These are phyloP conservation scores for Lichtheimia corymbifera DNA, from an alignment of 371 early-diverging fungal genomes.

Conservation along the genomic window DNA sequence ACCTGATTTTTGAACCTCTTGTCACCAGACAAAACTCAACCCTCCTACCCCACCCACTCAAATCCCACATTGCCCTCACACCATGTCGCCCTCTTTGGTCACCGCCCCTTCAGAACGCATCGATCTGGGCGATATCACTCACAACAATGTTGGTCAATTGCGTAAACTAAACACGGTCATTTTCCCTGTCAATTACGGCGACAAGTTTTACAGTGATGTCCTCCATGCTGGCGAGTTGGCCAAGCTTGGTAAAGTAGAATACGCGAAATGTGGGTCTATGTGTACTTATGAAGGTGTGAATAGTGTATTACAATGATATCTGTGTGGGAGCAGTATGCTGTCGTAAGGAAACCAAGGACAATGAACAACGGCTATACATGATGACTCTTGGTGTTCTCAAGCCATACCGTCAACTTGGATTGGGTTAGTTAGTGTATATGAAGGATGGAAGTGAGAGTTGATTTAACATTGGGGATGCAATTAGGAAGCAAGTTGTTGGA, in stretches of 20 bases:
- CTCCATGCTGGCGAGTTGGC: constrained; percentile 71
- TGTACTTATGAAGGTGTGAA: background rate
- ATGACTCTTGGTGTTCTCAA: constrained; percentile 95
- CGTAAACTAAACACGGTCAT: constrained; percentile 76
- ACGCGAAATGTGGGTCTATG: background rate
- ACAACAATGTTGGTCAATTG: constrained; percentile 70
- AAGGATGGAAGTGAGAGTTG: background rate
- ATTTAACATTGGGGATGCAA: background rate
- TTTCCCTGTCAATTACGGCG: constrained; percentile 87
- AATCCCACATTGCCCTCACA: background rate
- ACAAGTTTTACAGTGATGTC: constrained; percentile 80
- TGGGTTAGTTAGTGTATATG: constrained; percentile 57
- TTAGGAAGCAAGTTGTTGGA: constrained; percentile 64
- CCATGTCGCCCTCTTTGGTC: constrained; percentile 27
- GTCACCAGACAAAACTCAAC: background rate
- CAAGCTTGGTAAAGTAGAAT: constrained; percentile 57
- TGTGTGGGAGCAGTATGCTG: constrained; percentile 92
- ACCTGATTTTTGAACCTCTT: no score
- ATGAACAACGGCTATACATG: constrained; percentile 70
- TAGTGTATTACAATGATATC: constrained; percentile 73
- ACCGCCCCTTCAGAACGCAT: constrained; percentile 32
- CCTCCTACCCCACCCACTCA: background rate
- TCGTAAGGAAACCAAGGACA: constrained; percentile 60
- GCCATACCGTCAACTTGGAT: constrained; percentile 78
- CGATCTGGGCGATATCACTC: constrained; percentile 66